These are phyloP conservation scores for Musa itinerans DNA, from an alignment of 176 grass and related monocot species.

Conservation along the genomic window DNA sequence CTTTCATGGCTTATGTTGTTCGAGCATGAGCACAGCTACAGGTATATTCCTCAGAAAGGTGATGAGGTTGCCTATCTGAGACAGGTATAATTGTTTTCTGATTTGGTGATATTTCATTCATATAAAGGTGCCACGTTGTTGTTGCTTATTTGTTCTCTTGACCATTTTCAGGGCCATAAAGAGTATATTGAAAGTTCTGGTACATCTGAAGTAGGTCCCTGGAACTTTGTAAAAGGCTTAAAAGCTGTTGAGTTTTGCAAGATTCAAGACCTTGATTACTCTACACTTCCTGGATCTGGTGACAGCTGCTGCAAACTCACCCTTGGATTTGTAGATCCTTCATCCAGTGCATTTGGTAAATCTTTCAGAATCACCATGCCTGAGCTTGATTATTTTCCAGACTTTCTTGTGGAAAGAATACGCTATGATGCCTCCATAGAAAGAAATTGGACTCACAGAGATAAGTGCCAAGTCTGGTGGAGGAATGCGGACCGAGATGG, in stretches of 20 bases:
- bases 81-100: conserved; percentile 50
- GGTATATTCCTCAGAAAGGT: conserved; percentile 87
- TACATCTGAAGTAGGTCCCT: conserved; percentile 40
- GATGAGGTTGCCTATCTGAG: conserved; percentile 84
- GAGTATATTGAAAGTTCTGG: conserved; percentile 43
- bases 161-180: conserved; percentile 61
- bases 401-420: conserved; percentile 91
- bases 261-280: conserved; percentile 55
- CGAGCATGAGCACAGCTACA: conserved; percentile 86
- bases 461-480: conserved; percentile 98
- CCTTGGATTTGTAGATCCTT: conserved; percentile 45
- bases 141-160: conserved; percentile 17
- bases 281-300: conserved; percentile 74
- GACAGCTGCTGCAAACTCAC: conserved; percentile 86
- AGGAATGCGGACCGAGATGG: conserved; percentile 48
- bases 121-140: conserved; percentile 12
- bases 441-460: conserved; percentile 74
- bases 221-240: conserved; percentile 44
- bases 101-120: neutral
- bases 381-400: conserved; percentile 61
- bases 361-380: conserved; percentile 61
- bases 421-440: conserved; percentile 64
- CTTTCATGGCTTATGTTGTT: conserved; percentile 87
- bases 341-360: conserved; percentile 44
- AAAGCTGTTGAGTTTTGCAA: conserved; percentile 86